A percentile compares a stretch with the other conserved stretches of the same genome.
Conservation (phyloP, 441 rosid genomes). For the Syzygium syzygioides region DNA sequence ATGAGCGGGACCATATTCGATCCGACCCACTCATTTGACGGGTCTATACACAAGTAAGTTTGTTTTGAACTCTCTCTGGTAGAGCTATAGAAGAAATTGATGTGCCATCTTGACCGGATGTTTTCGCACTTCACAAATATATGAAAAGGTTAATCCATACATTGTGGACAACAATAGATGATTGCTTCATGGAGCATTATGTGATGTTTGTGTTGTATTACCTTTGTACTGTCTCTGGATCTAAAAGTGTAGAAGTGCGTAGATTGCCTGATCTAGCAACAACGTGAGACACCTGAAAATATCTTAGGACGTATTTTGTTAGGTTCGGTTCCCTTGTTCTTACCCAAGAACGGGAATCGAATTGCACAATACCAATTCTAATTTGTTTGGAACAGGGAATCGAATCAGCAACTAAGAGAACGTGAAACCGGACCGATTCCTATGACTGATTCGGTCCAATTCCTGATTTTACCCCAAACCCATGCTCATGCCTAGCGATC, state of each 20-base stretch:
- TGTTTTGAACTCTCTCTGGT: not conserved
- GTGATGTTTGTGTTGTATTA: not conserved
- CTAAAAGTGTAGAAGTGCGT: not conserved
- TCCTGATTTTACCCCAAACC: no score
- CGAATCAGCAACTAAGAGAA: no score
- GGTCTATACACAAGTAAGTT: constrained; percentile 13
- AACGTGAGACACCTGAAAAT: not conserved
- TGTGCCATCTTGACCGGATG: not conserved
- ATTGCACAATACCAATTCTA: fast-evolving
- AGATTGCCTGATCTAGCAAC: not conserved
- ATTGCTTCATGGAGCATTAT: not conserved
- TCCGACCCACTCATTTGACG: no score
- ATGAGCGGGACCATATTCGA: no score
- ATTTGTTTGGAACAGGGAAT: no score
- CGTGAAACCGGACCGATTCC: fast-evolving
- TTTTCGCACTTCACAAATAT: not conserved
- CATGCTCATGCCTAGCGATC: not conserved
- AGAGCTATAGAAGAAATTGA: not conserved
- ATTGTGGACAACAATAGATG: not conserved
- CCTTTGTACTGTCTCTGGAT: not conserved
- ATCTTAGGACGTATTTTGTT: not conserved
- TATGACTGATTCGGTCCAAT: no score
- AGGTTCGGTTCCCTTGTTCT: no score
- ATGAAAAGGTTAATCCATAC: not conserved
- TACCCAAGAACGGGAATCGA: not conserved